These are phyloP conservation scores for Daldinia caldariorum DNA, from an alignment of 495 filamentous ascomycete genomes.

Conservation along the genomic window DNA sequence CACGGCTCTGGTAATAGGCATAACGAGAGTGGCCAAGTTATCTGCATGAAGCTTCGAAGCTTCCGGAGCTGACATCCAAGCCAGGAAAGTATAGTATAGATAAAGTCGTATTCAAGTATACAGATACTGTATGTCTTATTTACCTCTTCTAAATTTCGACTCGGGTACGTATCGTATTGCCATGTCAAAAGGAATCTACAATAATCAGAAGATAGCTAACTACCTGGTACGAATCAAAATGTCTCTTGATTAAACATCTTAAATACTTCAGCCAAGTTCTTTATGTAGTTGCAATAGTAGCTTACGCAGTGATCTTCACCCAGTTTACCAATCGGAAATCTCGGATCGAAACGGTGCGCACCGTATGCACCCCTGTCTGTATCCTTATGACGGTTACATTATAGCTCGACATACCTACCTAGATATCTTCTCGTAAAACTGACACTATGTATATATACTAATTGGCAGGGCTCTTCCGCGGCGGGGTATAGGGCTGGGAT, in stretches of 20 bases:
- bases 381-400: neutral
- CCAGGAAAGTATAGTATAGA: neutral
- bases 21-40: neutral
- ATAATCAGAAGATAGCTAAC: too few species aligned
- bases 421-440: neutral
- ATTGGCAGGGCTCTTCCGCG: neutral
- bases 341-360: neutral
- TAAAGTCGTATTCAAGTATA: neutral
- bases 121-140: neutral
- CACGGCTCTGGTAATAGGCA: neutral
- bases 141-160: neutral
- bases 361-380: neutral
- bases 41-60: neutral
- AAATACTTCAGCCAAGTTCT: too few species aligned
- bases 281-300: neutral
- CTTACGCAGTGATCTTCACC: neutral
- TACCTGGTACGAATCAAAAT: too few species aligned
- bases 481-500: conserved; percentile 7
- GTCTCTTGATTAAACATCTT: too few species aligned
- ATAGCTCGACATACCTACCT: neutral
- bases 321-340: neutral
- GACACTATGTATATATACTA: too few species aligned
- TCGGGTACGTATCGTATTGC: neutral
- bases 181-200: too few species aligned
- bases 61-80: neutral